These are phyloP conservation scores for Candida nemodendra DNA, from an alignment of 805 yeast genomes.

Conservation along the genomic window DNA sequence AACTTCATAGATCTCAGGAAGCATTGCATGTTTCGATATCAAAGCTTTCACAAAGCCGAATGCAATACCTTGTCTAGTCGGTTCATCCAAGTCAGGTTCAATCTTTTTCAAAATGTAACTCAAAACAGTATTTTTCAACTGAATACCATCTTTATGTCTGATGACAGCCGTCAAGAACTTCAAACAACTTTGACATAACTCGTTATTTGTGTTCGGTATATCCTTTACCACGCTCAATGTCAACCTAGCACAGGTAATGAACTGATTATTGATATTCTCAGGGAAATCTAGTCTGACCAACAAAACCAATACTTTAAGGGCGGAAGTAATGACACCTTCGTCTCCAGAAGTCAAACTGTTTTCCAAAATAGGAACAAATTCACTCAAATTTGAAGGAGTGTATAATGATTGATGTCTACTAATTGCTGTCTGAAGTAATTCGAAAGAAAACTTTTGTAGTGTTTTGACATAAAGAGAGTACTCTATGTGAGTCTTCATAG, in stretches of 20 bases:
- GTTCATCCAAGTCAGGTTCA: slow-evolving; percentile 87
- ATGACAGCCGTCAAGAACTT: slow-evolving; percentile 71
- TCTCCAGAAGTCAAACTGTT: slow-evolving; percentile 59
- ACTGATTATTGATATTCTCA: slow-evolving; percentile 47
- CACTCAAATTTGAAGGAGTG: slow-evolving; percentile 58
- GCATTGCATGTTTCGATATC: slow-evolving; percentile 66
- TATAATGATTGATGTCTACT: slow-evolving; percentile 59
- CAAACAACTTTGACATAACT: slow-evolving; percentile 75
- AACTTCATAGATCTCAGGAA: slow-evolving; percentile 88
- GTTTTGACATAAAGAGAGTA: slow-evolving; percentile 56
- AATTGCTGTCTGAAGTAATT: slow-evolving; percentile 69
- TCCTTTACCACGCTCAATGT: slow-evolving; percentile 66
- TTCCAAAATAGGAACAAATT: slow-evolving; percentile 73
- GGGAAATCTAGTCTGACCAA: slow-evolving; percentile 63
- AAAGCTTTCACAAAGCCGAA: slow-evolving; percentile 79
- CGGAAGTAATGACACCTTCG: slow-evolving; percentile 73
- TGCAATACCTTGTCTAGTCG: slow-evolving; percentile 83
- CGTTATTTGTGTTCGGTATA: slow-evolving; percentile 74
- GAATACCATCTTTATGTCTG: slow-evolving; percentile 63
- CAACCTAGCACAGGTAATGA: slow-evolving; percentile 59
- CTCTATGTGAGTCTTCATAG: slow-evolving; percentile 52
- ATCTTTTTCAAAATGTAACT: slow-evolving; percentile 70
- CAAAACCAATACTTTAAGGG: slow-evolving; percentile 60
- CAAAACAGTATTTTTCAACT: slow-evolving; percentile 67
- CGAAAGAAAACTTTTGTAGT: slow-evolving; percentile 74